These are phyloP conservation scores for Zygoascus hellenicus DNA, from an alignment of 1,139 yeast genomes.

Conservation along the genomic window DNA sequence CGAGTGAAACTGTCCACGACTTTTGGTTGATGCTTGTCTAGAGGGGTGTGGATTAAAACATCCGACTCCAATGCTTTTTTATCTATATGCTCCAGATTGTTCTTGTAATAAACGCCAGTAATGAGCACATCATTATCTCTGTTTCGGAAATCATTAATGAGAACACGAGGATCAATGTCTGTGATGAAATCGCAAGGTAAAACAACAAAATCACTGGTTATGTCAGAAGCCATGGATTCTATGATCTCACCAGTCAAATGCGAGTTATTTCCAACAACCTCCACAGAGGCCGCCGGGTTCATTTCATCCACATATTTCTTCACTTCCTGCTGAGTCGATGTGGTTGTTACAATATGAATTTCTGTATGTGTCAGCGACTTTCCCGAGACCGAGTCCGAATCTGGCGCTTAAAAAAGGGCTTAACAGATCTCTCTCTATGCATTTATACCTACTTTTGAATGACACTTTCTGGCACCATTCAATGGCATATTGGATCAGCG, in stretches of 20 bases:
- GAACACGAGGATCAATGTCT: slow-evolving; percentile 82
- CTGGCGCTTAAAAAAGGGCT: too few relatives aligned
- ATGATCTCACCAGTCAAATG: slow-evolving; percentile 55
- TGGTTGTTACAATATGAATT: slow-evolving; percentile 47
- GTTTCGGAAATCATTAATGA: slow-evolving; percentile 77
- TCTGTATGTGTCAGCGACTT: slow-evolving; percentile 17
- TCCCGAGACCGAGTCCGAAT: too few relatives aligned
- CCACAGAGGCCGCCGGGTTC: slow-evolving; percentile 11
- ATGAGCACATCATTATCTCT: slow-evolving; percentile 61
- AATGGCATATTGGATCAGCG: slow-evolving; percentile 82
- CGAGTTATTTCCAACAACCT: slow-evolving; percentile 19
- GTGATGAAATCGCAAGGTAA: slow-evolving; percentile 93
- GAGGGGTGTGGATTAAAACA: slow-evolving; percentile 50
- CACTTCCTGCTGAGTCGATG: slow-evolving; percentile 16
- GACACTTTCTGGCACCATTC: slow-evolving; percentile 88
- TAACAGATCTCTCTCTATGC: too few relatives aligned
- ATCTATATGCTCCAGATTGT: slow-evolving; percentile 67
- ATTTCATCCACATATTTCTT: slow-evolving; percentile 18
- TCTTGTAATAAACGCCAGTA: slow-evolving; percentile 59
- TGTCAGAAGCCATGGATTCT: slow-evolving; percentile 42
- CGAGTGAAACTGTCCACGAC: slow-evolving; percentile 67
- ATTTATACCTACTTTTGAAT: slow-evolving; percentile 22
- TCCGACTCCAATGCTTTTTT: slow-evolving; percentile 64
- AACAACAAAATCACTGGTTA: slow-evolving; percentile 56
- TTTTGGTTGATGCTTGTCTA: slow-evolving; percentile 41